phyloP scores from a whole-genome alignment of 225 moss, liverwort and hornwort species.

The Sphagnum tenellum region DNA sequence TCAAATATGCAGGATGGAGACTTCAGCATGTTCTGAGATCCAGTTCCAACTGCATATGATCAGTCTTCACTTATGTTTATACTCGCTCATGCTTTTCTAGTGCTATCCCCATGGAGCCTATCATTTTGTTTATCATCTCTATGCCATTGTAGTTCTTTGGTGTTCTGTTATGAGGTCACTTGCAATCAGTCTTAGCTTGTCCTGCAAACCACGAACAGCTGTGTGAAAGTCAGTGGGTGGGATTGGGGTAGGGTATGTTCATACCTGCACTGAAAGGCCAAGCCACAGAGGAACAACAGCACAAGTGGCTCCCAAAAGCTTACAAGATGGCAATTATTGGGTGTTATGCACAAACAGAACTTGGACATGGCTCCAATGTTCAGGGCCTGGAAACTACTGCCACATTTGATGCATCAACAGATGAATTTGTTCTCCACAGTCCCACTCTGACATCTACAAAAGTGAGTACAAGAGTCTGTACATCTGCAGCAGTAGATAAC shows the following conservation, averaged over 20 bases:
- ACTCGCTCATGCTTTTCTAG: too few relatives aligned
- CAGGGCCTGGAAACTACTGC: conserved; percentile 95
- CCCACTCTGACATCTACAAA: conserved; percentile 90
- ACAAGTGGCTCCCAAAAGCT: conserved; percentile 75
- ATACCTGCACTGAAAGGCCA: conserved; percentile 91
- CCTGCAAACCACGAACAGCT: not conserved
- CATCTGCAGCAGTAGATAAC: too few relatives aligned
- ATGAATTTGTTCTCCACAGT: conserved; percentile 85
- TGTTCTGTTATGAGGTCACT: too few relatives aligned
- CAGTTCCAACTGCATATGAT: too few relatives aligned
- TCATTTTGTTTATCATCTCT: too few relatives aligned
- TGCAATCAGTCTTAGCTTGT: too few relatives aligned
- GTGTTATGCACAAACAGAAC: conserved; percentile 94
- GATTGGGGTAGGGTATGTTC: conserved; percentile 71
- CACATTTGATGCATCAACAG: conserved; percentile 67
- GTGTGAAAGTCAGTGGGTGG: not conserved
- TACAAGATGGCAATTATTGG: conserved; percentile 85
- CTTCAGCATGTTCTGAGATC: too few relatives aligned
- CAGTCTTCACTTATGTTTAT: too few relatives aligned
- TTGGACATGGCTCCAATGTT: conserved; percentile 97
- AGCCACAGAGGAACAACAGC: conserved; percentile 80
- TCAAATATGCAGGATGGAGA: too few relatives aligned
- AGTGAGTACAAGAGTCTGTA: conserved; percentile 13
- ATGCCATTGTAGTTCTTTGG: too few relatives aligned
- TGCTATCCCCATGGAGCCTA: too few relatives aligned